Evolutionary conservation across 768 basidiomycete genomes (phyloP), one percentile per base, ranked within the genome.

Genomic region (Mycena venus): DNA sequence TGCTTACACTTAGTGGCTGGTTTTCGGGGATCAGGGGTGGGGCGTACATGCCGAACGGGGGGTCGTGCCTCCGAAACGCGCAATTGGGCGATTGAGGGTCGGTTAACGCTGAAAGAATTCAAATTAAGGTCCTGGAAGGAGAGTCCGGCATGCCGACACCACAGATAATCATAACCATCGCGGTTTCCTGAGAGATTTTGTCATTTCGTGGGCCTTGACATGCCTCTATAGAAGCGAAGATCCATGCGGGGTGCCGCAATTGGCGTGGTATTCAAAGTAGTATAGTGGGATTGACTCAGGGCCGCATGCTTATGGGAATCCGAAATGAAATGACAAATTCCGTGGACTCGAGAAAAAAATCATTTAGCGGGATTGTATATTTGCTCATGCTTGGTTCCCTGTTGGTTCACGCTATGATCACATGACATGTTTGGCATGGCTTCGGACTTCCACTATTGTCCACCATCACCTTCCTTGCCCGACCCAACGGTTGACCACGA

Each of bases 141-240:
- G 14, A 17, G 29, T 12, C 25, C 53, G 21, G 40, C 36, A 40
- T 58, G 55, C 66, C 36, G 55, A 70, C 40, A 38, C 6, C 27
- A 31, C 5, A 53, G 60, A 70, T 70, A 27, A 70, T 70, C 60
- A 29, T 27, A 51, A 38, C 49, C 31, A 62, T 70, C 68, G 68
- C 59, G 17, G 49, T 40, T 11, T 70, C 61, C 36, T 70, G 61
- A 44, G 69, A 70, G 69, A 70, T 70, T 70, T 53, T 62, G 6
- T 34, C n/a, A 4, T 31, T 32, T 25, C 25, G 4, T 25, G 34
- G n/a, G 21, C 27, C 38, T 51, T 63, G 51, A 69, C 49, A 70
- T 51, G 61, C 61, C n/a, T n/a, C n/a, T 36, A 21, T 36, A 58
- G 69, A 70, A 70, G 69, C 51, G 36, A 56, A 62, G 49, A 56